Evolutionary conservation across 2,329 filamentous ascomycete genomes (phyloP).

Genomic region (Tolypocladium guangdongense): DNA sequence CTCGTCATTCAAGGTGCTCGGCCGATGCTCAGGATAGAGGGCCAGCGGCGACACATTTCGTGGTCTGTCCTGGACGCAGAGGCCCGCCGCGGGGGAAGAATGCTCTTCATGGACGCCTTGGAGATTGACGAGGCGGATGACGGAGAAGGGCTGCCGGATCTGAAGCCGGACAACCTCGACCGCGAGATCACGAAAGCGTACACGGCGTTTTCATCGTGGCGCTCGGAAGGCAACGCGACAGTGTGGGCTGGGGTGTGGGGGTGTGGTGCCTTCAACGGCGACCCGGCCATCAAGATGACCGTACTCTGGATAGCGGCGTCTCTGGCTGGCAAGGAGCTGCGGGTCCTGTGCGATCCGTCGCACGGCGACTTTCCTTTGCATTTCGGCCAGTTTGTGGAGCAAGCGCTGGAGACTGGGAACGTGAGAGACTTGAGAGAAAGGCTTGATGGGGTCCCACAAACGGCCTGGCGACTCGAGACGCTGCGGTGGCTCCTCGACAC

Average conservation of each 20-base stretch:
- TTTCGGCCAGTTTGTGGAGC: background rate
- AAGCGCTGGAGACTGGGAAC: background rate
- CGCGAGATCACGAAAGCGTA: slow-evolving; percentile 19
- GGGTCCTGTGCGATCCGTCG: slow-evolving; percentile 7
- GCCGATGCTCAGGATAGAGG: slow-evolving; percentile 17
- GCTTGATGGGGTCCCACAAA: background rate
- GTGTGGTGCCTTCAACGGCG: slow-evolving; percentile 23
- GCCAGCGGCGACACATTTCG: slow-evolving; percentile 17
- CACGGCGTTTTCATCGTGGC: slow-evolving; percentile 14
- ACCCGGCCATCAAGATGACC: slow-evolving; percentile 18
- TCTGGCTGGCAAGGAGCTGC: slow-evolving; percentile 9
- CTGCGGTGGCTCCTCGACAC: background rate
- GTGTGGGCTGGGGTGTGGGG: slow-evolving; percentile 21
- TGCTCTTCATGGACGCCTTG: slow-evolving; percentile 26
- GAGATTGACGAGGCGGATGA: slow-evolving; percentile 19
- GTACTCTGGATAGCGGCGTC: slow-evolving; percentile 22
- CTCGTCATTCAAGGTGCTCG: slow-evolving; percentile 16
- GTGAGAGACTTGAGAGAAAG: background rate
- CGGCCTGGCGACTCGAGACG: background rate
- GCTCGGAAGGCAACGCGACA: background rate
- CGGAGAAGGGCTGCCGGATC: slow-evolving; percentile 12
- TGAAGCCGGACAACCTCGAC: slow-evolving; percentile 12
- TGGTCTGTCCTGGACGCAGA: slow-evolving; percentile 8
- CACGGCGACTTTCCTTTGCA: slow-evolving; percentile 1
- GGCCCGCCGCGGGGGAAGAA: slow-evolving; percentile 12